phyloP scores from a whole-genome alignment of 2,329 filamentous ascomycete species.

The Cucurbitaria berberidis region DNA sequence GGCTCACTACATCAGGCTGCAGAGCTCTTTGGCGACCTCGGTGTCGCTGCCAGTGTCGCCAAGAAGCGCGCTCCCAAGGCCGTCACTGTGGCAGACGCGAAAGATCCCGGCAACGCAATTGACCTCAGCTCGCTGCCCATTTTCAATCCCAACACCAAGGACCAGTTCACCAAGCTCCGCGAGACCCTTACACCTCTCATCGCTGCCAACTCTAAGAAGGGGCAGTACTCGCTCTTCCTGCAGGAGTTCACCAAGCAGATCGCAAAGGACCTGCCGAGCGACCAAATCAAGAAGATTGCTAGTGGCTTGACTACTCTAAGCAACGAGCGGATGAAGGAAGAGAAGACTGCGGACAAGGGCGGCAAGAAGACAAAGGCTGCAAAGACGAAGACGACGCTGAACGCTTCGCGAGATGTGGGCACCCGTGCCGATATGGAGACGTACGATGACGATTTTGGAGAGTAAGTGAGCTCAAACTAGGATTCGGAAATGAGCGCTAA shows the following conservation, averaged over 20 bases:
- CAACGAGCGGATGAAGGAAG: constrained; percentile 99
- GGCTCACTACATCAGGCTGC: constrained; percentile 87
- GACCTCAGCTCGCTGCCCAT: constrained; percentile 81
- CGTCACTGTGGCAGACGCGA: constrained; percentile 71
- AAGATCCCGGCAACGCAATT: constrained; percentile 77
- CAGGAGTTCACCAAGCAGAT: constrained; percentile 90
- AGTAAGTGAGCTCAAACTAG: constrained; percentile 65
- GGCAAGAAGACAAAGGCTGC: constrained; percentile 97
- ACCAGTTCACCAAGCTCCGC: constrained; percentile 81
- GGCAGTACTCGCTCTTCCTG: constrained; percentile 87
- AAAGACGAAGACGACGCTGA: constrained; percentile 89
- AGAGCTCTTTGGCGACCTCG: constrained; percentile 83
- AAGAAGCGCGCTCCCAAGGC: constrained; percentile 73
- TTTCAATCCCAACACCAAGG: constrained; percentile 88
- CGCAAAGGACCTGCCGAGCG: constrained; percentile 83
- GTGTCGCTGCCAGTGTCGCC: constrained; percentile 72
- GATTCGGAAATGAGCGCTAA: constrained; percentile 21
- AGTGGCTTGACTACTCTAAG: constrained; percentile 85
- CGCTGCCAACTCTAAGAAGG: constrained; percentile 77
- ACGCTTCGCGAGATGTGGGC: constrained; percentile 65
- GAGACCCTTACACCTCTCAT: constrained; percentile 81
- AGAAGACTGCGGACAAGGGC: constrained; percentile 91
- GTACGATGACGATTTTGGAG: constrained; percentile 86
- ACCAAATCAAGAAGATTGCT: constrained; percentile 96
- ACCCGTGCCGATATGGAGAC: constrained; percentile 70